Base-by-base conservation (phyloP, 805 yeast species). In the Tetrapisispora nanseiensis region DNA sequence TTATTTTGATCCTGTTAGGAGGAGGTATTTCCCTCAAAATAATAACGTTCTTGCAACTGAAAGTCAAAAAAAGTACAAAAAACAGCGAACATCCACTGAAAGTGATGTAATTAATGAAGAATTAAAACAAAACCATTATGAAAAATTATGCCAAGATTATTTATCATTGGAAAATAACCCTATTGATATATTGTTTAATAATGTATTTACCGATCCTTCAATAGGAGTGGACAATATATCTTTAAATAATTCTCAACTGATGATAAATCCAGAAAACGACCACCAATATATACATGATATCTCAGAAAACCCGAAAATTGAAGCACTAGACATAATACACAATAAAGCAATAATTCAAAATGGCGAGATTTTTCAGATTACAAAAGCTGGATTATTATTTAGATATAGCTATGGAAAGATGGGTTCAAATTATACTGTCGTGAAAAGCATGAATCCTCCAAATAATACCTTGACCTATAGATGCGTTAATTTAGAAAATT, bases 1-100 rank as follows among this genome's bases (percentile, higher is more conserved):
- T 21, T 54, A 56, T 32, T 59, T 42, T 37, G 62, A 59, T 42
- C 43, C 46, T 21, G 51, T 44, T 30, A 49, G 47, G 16, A 49
- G 49, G 22, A 48, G 57, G 18, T 59, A 59, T 40, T 59, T 59
- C 40, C 52, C 45, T 22, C 27, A 45, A 19, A 27, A 6, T 3
- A 11, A 12, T 22, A 16, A 10, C 19, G 39, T 6, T 13, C 7
- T 6, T 27, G 32, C 22, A 11, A 36, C 32, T 16, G 39, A 36
- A n/a, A 13, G 19, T 27, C 39, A 36, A 19, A 36, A 36, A 15
- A 27, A 36, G 11, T 36, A 13, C 13, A 36, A 36, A 26, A 36
- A 36, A 27, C 39, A 19, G 5, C 27, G 20, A 19, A 26, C 4
- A 16, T n/a, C 15, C 4, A 11, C 16, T 10, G n/a, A 4, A 35